Percentiles rank a stretch among this genome's conserved stretches.
Evolutionary conservation across 2,329 filamentous ascomycete species (phyloP).

Genomic region (Ophiostoma ips): DNA sequence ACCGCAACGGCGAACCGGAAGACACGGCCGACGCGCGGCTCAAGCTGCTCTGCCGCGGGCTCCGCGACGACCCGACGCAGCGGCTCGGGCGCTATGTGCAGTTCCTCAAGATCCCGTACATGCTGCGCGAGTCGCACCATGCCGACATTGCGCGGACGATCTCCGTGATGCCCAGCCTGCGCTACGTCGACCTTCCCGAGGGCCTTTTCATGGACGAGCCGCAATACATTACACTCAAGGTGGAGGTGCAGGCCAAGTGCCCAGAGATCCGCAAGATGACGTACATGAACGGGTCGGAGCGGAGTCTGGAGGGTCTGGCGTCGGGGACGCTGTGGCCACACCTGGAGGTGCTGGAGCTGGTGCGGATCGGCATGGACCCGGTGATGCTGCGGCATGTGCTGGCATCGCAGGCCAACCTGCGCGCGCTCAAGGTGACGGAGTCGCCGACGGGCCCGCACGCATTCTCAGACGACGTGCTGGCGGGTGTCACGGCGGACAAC

Average conservation of each 20-base stretch:
- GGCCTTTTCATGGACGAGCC: slow-evolving; percentile 74
- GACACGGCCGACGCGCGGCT: slow-evolving; percentile 67
- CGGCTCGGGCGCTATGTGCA: slow-evolving; percentile 55
- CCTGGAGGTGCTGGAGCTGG: slow-evolving; percentile 60
- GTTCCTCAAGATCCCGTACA: slow-evolving; percentile 83
- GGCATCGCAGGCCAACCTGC: slow-evolving; percentile 49
- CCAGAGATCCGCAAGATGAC: slow-evolving; percentile 79
- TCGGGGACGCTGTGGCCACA: slow-evolving; percentile 52
- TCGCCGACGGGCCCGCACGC: slow-evolving; percentile 34
- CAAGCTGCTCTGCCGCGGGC: slow-evolving; percentile 64
- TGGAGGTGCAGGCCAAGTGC: slow-evolving; percentile 75
- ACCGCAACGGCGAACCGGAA: slow-evolving; percentile 65
- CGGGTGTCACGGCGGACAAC: slow-evolving; percentile 15
- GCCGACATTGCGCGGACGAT: slow-evolving; percentile 74
- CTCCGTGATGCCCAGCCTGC: slow-evolving; percentile 69
- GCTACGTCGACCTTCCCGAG: slow-evolving; percentile 81
- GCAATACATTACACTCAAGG: slow-evolving; percentile 58
- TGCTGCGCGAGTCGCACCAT: slow-evolving; percentile 80
- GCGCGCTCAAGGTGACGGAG: slow-evolving; percentile 60
- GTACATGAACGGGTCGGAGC: slow-evolving; percentile 66
- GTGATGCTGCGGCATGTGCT: slow-evolving; percentile 57
- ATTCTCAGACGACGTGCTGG: slow-evolving; percentile 66
- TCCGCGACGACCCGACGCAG: slow-evolving; percentile 58
- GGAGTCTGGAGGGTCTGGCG: slow-evolving; percentile 56
- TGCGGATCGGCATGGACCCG: slow-evolving; percentile 55